A percentile compares a stretch with the other conserved stretches of the same genome.
Evolutionary conservation across 495 filamentous ascomycete genomes (phyloP).

Genomic region (Xylaria curta): DNA sequence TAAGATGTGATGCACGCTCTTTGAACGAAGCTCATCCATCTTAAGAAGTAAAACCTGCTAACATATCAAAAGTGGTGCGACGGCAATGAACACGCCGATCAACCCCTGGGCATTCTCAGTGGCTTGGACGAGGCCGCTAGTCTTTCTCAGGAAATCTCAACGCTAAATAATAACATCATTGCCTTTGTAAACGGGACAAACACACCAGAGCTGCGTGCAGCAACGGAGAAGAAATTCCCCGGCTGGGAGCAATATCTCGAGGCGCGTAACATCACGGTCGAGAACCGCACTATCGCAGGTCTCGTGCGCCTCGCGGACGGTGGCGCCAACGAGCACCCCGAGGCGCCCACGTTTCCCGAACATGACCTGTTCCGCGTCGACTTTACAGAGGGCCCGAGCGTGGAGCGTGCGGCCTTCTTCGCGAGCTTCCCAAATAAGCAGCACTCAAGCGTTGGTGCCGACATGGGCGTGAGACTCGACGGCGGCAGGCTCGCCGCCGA

Average conservation of each 20-base stretch:
- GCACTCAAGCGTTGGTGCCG: slow-evolving; percentile 41
- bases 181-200: slow-evolving; percentile 64
- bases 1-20: background rate
- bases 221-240: slow-evolving; percentile 46
- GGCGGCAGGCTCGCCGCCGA: slow-evolving; percentile 55
- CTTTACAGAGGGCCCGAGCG: slow-evolving; percentile 52
- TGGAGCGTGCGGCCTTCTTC: slow-evolving; percentile 58
- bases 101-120: slow-evolving; percentile 60
- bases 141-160: slow-evolving; percentile 56
- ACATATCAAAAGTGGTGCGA: slow-evolving; percentile 56
- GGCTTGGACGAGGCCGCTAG: slow-evolving; percentile 46
- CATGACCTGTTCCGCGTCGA: slow-evolving; percentile 60
- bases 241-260: slow-evolving; percentile 55
- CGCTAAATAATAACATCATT: slow-evolving; percentile 48
- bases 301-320: slow-evolving; percentile 57
- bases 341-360: slow-evolving; percentile 43
- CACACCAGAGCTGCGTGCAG: slow-evolving; percentile 47
- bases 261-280: slow-evolving; percentile 56
- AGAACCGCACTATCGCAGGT: slow-evolving; percentile 59
- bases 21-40: background rate
- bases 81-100: slow-evolving; percentile 63
- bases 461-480: slow-evolving; percentile 51
- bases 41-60: background rate
- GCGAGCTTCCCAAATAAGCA: slow-evolving; percentile 57
- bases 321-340: slow-evolving; percentile 43